Evolutionary conservation across 75 land plant species (phyloP), one percentile per base, ranked within the genome.

Genomic region (Sequoia sempervirens): DNA sequence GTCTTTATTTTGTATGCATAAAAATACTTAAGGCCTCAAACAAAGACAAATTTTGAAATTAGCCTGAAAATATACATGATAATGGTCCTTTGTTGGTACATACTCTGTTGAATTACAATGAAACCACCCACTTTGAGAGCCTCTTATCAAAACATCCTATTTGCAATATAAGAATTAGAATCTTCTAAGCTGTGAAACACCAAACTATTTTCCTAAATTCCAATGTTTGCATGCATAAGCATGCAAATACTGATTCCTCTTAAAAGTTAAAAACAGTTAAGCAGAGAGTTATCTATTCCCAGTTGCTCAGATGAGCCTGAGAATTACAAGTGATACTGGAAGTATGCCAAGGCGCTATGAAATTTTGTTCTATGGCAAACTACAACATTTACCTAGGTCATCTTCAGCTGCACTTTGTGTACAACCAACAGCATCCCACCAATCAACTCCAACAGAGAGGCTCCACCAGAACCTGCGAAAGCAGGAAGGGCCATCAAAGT

Each of bases 351-450:
- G 45, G 26, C 2, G 28, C 23, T 45, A 26, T 11, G 14, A 8
- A 23, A 80, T 80, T 80, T 46, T 80, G 38, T 74, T 34, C 80
- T 23, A 23, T 23, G 6, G 73, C 8, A 69, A 69, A 28, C 36
- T 26, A 81, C 46, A 66, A 10, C 70, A 34, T 68, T 86, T 87
- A 96, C 99, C 98, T 81, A 92, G 90, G 23, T 93, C 93, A 89
- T 96, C 98, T 76, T 97, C 99, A 82, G 98, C 92, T 83, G 98
- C 98, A 88, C 95, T 94, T 86, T 96, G 99, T 73, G 98, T 88
- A 86, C 95, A 94, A 28, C 99, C 99, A 85, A 97, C 94, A 82
- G 93, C 99, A 91, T 97, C 99, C 99, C 99, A 97, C 99, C 99
- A 96, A 88, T 97, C 99, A 79, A 94, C 94, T 82, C 93, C 96